These are phyloP conservation scores for Cryphonectria parasitica DNA, from an alignment of 2,329 filamentous ascomycete genomes.

Conservation along the genomic window DNA sequence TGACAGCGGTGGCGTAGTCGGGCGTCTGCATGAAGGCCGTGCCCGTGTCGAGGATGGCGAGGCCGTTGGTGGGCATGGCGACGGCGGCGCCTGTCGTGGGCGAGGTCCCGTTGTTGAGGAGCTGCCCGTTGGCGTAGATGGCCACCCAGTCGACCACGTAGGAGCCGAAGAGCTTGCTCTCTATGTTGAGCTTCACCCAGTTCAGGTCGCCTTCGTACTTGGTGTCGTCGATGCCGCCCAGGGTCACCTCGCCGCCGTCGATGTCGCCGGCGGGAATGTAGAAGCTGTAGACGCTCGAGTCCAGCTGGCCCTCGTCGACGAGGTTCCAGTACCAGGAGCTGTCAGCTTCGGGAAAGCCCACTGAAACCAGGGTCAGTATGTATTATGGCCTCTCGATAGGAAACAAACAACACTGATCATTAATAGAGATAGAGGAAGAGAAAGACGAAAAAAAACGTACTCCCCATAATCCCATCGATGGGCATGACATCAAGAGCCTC, in stretches of 20 bases:
- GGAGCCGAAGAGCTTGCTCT: conserved; percentile 26
- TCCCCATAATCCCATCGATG: conserved; percentile 41
- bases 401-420: no score
- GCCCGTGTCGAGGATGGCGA: conserved; percentile 39
- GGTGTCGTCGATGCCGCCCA: conserved; percentile 39
- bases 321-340: conserved; percentile 38
- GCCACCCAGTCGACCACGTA: conserved; percentile 37
- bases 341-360: conserved; percentile 11
- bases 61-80: conserved; percentile 21
- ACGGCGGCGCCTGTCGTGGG: conserved; percentile 18
- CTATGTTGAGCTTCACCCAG: conserved; percentile 33
- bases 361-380: not conserved
- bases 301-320: conserved; percentile 34
- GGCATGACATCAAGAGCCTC: conserved; percentile 34
- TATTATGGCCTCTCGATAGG: no score
- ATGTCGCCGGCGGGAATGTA: conserved; percentile 34
- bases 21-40: conserved; percentile 39
- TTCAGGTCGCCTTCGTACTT: conserved; percentile 37
- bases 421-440: not conserved
- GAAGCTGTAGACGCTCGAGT: conserved; percentile 37
- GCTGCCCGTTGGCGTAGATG: conserved; percentile 34
- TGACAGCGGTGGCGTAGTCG: conserved; percentile 35
- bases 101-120: conserved; percentile 29
- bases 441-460: conserved; percentile 29
- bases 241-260: conserved; percentile 37